Base-by-base conservation (phyloP, 331 rosid species). In the Acacia concinna region DNA sequence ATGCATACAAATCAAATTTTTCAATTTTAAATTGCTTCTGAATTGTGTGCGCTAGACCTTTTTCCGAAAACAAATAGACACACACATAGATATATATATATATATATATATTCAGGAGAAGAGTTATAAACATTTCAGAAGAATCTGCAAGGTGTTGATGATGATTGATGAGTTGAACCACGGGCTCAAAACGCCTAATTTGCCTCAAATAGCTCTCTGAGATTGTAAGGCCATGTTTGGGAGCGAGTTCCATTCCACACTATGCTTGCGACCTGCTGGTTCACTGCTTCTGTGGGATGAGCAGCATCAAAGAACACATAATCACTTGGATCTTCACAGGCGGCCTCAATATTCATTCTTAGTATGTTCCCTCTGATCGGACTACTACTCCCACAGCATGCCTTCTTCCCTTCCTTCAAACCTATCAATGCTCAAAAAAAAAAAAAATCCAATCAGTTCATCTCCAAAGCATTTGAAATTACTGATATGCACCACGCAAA, bases 311-410 rank as follows among this genome's bases (percentile, higher is more conserved):
- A 83, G 65, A 79, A 86, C 44, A 83, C 81, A 80, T 83, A 27
- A 1, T 86, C 83, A 23, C 17, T 64, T 6, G 71, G 78, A 77
- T 83, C 74, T 10, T 68, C 30, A 52, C 87, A 80, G 3, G 52
- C 37, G 3, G 52, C 37, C 1, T 76, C 35, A 41, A 38, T 6
- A 38, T 38, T 38, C 11, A 38, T 38, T 38, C 41, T 11, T 38
- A 6, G 11, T 38, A 6, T 38, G 8, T 38, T 38, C 14, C 49
- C 49, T 20, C 59, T 25, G 2, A 51, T 73, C 1, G 68, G 76
- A 9, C 86, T 86, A n/a, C 56, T 81, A n/a, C n/a, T 67, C 1
- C 86, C 86, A 54, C 85, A 72, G 17, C 90, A 87, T 15, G 77
- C 86, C 1, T 4, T 73, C 21, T 40, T 62, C 18, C 81, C 83